These are phyloP conservation scores for Phlebopus sp. DNA, from an alignment of 1,284 basidiomycete genomes.

Conservation along the genomic window DNA sequence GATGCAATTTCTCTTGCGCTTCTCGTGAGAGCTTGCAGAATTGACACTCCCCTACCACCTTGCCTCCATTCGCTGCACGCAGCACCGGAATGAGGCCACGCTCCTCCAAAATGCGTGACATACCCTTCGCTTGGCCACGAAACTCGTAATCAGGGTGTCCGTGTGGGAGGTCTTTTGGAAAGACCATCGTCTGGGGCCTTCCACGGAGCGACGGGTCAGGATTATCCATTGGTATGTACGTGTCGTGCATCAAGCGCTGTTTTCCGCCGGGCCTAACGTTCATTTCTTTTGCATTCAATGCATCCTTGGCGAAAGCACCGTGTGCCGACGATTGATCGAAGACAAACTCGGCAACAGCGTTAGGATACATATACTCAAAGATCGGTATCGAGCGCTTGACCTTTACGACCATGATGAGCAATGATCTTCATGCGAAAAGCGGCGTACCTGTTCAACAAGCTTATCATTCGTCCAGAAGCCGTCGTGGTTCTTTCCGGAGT, in stretches of 20 bases:
- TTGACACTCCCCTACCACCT: slow-evolving; percentile 5
- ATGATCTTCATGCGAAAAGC: slow-evolving; percentile 12
- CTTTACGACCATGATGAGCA: not conserved
- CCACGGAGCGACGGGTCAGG: no score
- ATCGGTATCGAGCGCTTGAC: not conserved
- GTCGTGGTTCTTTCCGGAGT: slow-evolving; percentile 7
- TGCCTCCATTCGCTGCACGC: not conserved
- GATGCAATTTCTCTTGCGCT: not conserved
- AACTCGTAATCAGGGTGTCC: no score
- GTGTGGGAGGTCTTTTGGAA: no score
- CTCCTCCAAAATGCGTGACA: slow-evolving; percentile 33
- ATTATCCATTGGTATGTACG: no score
- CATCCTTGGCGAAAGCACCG: no score
- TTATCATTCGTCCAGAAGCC: slow-evolving; percentile 15
- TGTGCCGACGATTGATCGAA: slow-evolving; percentile 10
- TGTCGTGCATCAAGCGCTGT: not conserved
- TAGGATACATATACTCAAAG: slow-evolving; percentile 5
- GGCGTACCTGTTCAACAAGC: slow-evolving; percentile 18
- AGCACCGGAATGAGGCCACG: slow-evolving; percentile 8
- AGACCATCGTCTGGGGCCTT: no score
- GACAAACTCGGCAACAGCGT: slow-evolving; percentile 6
- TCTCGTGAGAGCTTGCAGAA: slow-evolving; percentile 4
- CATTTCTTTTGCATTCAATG: slow-evolving; percentile 11
- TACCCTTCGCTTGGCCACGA: slow-evolving; percentile 36
- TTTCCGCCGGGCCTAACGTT: slow-evolving; percentile 7